Conservation (phyloP, 441 rosid genomes). For the Biscutella laevigata region DNA sequence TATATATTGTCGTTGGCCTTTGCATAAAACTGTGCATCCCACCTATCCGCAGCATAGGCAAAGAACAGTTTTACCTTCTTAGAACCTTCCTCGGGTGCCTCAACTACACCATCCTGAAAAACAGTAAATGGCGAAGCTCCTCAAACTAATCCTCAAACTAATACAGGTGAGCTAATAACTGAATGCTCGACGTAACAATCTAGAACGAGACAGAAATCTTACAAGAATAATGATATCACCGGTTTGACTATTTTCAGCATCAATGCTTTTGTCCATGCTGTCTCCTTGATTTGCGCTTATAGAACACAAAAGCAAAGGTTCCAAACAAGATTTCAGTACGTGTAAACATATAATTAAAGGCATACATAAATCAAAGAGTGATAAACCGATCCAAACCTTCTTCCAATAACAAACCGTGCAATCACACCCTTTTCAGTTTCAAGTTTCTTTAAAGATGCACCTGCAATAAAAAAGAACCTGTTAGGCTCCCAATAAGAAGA, state of each 20-base stretch:
- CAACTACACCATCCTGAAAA: constrained; percentile 49
- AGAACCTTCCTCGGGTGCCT: constrained; percentile 47
- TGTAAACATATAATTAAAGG: constrained; percentile 7
- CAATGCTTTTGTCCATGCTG: constrained; percentile 68
- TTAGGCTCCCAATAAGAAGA: constrained; percentile 1
- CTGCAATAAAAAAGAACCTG: constrained; percentile 13
- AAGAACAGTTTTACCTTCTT: constrained; percentile 56
- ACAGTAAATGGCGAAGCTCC: neutral
- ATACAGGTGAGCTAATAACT: neutral
- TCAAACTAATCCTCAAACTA: no score
- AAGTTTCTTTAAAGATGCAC: constrained; percentile 37
- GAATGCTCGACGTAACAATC: neutral
- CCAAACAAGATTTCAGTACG: constrained; percentile 6
- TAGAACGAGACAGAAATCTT: constrained; percentile 23
- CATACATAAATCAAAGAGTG: neutral
- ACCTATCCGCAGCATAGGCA: constrained; percentile 53
- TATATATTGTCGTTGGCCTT: constrained; percentile 59
- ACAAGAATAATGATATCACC: constrained; percentile 79
- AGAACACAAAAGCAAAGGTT: constrained; percentile 18
- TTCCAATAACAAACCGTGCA: constrained; percentile 61
- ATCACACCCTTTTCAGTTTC: constrained; percentile 56
- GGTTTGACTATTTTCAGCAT: constrained; percentile 60
- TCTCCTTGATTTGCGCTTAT: constrained; percentile 75
- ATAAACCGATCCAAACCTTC: constrained; percentile 35
- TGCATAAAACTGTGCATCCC: constrained; percentile 73